Conservation (phyloP, 2,329 filamentous ascomycete species). For the Macrophomina tecta region DNA sequence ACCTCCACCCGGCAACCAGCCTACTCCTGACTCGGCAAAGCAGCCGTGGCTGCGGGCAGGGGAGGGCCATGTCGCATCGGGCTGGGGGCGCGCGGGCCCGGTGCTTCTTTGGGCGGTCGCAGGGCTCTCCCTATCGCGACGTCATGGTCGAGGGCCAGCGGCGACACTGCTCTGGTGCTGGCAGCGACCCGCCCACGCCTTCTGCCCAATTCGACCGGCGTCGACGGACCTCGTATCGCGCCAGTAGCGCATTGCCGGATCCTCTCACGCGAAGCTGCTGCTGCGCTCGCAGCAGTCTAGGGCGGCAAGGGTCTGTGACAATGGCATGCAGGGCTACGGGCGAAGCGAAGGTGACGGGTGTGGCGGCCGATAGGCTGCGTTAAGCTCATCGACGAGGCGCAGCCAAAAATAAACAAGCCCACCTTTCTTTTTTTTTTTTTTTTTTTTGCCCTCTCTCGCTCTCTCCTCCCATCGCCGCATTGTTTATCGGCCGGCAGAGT, state of each 20-base stretch:
- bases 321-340: slow-evolving; percentile 12
- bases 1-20: background rate
- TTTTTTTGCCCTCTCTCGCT: too few relatives aligned
- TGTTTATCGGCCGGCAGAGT: background rate
- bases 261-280: too few relatives aligned
- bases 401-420: slow-evolving; percentile 17
- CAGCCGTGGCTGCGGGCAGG: slow-evolving; percentile 11
- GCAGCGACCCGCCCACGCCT: background rate
- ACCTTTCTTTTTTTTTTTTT: background rate
- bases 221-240: slow-evolving; percentile 7
- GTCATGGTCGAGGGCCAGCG: slow-evolving; percentile 1
- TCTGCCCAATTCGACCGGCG: slow-evolving; percentile 6
- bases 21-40: slow-evolving; percentile 21
- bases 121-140: slow-evolving; percentile 6
- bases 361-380: slow-evolving; percentile 22
- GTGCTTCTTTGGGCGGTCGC: background rate
- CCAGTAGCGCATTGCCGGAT: background rate
- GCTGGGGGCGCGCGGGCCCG: background rate
- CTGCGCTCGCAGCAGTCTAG: background rate
- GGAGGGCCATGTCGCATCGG: background rate
- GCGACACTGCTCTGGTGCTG: background rate
- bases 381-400: slow-evolving; percentile 22
- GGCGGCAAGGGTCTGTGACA: slow-evolving; percentile 21
- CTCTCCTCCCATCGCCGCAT: background rate
- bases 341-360: slow-evolving; percentile 21